Evolutionary conservation across 169 alveolate species (phyloP).

Genomic region (Blepharisma undulans): DNA sequence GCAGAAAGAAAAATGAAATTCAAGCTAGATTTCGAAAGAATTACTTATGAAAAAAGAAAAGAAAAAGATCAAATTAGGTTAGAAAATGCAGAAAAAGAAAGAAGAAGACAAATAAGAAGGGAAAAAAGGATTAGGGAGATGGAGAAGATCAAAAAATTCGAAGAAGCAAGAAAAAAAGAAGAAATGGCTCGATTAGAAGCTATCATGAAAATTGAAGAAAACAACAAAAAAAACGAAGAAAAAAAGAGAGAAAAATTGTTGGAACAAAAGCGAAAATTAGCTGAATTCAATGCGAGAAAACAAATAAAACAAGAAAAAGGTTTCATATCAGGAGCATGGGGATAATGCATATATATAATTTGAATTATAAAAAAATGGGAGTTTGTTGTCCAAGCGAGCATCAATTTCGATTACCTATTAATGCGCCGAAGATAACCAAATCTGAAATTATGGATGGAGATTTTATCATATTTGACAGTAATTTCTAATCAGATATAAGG

Average conservation of each 20-base stretch:
- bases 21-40: conserved; percentile 7
- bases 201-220: background rate
- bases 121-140: background rate
- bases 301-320: background rate
- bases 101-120: background rate
- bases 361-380: background rate
- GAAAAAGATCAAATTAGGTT: background rate
- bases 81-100: background rate
- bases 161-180: background rate
- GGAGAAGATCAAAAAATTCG: background rate
- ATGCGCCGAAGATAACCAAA: background rate
- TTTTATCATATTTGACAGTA: background rate
- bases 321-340: background rate
- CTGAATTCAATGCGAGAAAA: background rate
- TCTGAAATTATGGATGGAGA: background rate
- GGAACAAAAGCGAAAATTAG: background rate
- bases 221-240: background rate
- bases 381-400: background rate
- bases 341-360: background rate
- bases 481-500: background rate
- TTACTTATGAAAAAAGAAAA: background rate
- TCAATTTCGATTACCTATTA: background rate
- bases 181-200: background rate
- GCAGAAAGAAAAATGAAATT: background rate
- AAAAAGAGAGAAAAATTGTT: background rate